Evolutionary conservation across 2,329 filamentous ascomycete genomes (phyloP), one percentile per base, ranked within the genome.

Genomic region (Colletotrichum tabaci): DNA sequence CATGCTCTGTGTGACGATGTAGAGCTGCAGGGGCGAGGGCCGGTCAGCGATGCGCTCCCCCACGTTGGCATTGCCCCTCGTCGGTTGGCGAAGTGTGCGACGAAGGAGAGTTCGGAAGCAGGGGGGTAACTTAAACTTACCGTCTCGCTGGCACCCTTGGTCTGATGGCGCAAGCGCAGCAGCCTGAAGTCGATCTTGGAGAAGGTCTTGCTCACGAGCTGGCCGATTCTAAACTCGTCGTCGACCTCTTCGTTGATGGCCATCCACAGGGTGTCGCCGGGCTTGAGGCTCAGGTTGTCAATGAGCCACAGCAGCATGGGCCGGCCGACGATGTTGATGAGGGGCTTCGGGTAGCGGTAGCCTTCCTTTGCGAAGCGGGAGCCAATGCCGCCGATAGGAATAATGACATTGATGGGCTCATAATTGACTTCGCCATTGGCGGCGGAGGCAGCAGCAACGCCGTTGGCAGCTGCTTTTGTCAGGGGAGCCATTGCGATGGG

Each of bases 271-370:
- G 77, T 77, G 69, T 79, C 77, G 44, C 71, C 69, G 13, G 67
- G 61, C 61, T 71, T 58, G 47, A 79, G 65, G 61, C 73, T 76
- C 5, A 79, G 71, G 66, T 76, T 77, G 57, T 79, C 77, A 49
- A 79, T 76, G n/a, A 79, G 68, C 77, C 77, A 78, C 38, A 78
- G 63, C 52, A 79, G 74, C 77, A 79, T 79, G 8, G 77, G 77
- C 26, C 76, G 75, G 40, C 78, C 78, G 35, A 79, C 77, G 35
- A 79, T 79, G 72, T 79, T 79, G 74, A 79, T 79, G 18, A 79
- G 72, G 5, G 78, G 78, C 63, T 79, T 79, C 8, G 78, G 78
- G 66, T 75, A 79, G 46, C 78, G 77, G 65, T 79, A 79, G 12
- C 78, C 78, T 68, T 78, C 72, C 49, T 76, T 75, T 26, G 76